Evolutionary conservation across 1,284 basidiomycete species (phyloP).

Genomic region (Boletus mariae): DNA sequence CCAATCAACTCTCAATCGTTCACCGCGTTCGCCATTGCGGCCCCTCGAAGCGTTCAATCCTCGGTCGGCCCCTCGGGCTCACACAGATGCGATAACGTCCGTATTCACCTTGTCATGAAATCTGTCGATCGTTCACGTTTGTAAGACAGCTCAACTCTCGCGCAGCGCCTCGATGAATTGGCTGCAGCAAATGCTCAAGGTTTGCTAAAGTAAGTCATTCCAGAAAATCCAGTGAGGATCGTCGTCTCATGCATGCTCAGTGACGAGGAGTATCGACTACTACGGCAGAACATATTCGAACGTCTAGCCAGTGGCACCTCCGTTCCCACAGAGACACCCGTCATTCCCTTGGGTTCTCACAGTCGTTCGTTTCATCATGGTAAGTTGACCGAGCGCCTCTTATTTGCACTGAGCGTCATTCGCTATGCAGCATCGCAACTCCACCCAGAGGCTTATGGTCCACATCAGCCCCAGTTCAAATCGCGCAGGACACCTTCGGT

Average conservation of each 20-base stretch:
- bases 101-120: slow-evolving; percentile 30
- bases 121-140: slow-evolving; percentile 17
- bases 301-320: slow-evolving; percentile 55
- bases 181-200: slow-evolving; percentile 75
- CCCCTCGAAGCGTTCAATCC: slow-evolving; percentile 22
- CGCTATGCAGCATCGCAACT: slow-evolving; percentile 21
- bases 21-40: slow-evolving; percentile 21
- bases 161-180: slow-evolving; percentile 72
- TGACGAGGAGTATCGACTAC: slow-evolving; percentile 73
- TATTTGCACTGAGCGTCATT: slow-evolving; percentile 6
- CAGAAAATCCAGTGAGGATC: not conserved
- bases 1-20: slow-evolving; percentile 6
- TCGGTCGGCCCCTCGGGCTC: slow-evolving; percentile 33
- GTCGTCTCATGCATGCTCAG: slow-evolving; percentile 35
- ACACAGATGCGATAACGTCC: slow-evolving; percentile 66
- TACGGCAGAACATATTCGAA: slow-evolving; percentile 74
- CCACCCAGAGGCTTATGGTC: slow-evolving; percentile 37
- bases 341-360: slow-evolving; percentile 47
- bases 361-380: slow-evolving; percentile 18
- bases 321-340: slow-evolving; percentile 56
- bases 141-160: slow-evolving; percentile 57
- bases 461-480: slow-evolving; percentile 51
- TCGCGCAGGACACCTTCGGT: slow-evolving; percentile 54
- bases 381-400: not conserved
- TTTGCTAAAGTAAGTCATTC: slow-evolving; percentile 58